A percentile compares a stretch with the other conserved stretches of the same genome.
phyloP scores from a whole-genome alignment of 164 flowering plant species.

The Echeveria elegans region DNA sequence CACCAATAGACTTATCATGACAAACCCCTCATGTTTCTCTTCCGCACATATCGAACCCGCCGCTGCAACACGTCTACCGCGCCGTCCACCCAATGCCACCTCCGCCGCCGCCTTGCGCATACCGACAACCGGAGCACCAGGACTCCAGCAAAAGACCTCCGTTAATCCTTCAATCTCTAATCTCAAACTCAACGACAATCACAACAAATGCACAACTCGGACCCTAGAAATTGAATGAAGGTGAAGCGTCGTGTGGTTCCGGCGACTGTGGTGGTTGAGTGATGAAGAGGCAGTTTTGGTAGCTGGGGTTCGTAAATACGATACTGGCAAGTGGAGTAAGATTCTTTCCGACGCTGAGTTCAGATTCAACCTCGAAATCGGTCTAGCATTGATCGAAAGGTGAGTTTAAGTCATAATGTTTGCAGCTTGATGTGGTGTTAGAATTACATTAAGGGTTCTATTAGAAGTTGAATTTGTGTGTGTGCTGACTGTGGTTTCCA shows the following conservation, averaged over 20 bases:
- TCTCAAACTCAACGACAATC: too few species aligned
- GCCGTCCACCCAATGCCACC: too few species aligned
- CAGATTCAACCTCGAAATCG: slow-evolving; percentile 20
- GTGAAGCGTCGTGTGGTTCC: neutral
- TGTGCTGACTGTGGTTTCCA: neutral
- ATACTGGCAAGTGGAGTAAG: slow-evolving; percentile 33
- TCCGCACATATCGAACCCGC: too few species aligned
- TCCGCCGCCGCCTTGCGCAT: too few species aligned
- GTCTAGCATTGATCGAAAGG: slow-evolving; percentile 38
- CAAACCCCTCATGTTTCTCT: too few species aligned
- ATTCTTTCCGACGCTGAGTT: slow-evolving; percentile 27
- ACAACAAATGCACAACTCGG: neutral
- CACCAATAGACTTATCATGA: too few species aligned
- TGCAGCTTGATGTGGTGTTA: neutral
- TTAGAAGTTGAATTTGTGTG: neutral
- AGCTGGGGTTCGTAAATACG: slow-evolving; percentile 28
- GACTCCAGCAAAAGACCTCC: too few species aligned
- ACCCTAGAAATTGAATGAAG: neutral
- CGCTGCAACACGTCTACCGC: too few species aligned
- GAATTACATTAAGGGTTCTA: neutral
- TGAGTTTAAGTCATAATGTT: neutral
- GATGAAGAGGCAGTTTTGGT: slow-evolving; percentile 31
- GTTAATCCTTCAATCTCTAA: too few species aligned
- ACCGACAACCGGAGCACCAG: too few species aligned
- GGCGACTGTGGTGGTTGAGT: neutral